Base-by-base conservation (phyloP, 768 basidiomycete species). In the Boletus barrowsii region DNA sequence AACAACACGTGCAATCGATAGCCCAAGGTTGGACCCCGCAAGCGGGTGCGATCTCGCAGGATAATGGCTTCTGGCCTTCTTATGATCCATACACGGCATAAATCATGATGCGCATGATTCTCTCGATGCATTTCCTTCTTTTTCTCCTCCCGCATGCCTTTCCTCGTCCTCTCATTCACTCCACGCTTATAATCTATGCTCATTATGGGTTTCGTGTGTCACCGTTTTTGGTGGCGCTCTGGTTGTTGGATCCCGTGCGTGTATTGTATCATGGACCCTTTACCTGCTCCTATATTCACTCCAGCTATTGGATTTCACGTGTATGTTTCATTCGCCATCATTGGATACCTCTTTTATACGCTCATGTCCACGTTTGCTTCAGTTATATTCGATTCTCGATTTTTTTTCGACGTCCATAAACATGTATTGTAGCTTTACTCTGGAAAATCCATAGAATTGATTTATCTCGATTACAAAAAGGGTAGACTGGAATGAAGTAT, bases 31-130 rank as follows among this genome's bases (percentile, higher is more conserved):
- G 68, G 68, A 43, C 60, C 5, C 58, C 58, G 7, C 65, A 65
- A 52, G 4, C 59, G 5, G 46, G 41, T 6, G 2, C 56, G 9
- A 42, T 62, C 11, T 43, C 59, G 14, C 63, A 67, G 18, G 63
- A 60, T 29, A 36, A 17, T 32, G 44, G 55, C 24, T 69, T 62
- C 44, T 68, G 67, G 67, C 67, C 59, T 36, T 10, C 64, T 36
- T 68, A 65, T 49, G 65, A 67, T 13, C 56, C 55, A 10, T 69
- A 65, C 47, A 47, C 65, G 49, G 32, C 60, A 45, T 68, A 53
- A 56, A 10, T 55, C 41, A 53, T 20, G 45, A 55, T 30, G 6
- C 20, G n/a, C 42, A 42, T 13, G 48, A 51, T 45, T 41, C 24
- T 33, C 33, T 35, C 10, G 17, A n/a, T 39, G 54, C 9, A 13